A percentile compares a stretch with the other conserved stretches of the same genome.
These are phyloP conservation scores for Aurifilum marmelostoma DNA, from an alignment of 2,329 filamentous ascomycete genomes.

Conservation along the genomic window DNA sequence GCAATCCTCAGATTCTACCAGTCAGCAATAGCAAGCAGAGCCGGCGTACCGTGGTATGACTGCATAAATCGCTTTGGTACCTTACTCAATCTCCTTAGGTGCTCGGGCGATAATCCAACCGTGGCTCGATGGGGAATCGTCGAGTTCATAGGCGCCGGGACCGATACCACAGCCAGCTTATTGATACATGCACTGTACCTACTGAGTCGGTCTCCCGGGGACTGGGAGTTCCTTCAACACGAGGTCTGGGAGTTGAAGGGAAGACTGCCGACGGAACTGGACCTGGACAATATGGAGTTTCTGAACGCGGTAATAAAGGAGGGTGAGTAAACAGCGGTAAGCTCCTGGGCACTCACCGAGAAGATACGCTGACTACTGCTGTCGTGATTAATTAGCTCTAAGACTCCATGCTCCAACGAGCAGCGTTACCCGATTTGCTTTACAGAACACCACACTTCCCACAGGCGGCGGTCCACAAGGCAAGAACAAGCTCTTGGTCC, in stretches of 20 bases:
- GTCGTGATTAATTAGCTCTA: not conserved
- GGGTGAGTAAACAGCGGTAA: not conserved
- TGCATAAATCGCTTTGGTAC: not conserved
- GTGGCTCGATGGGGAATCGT: not conserved
- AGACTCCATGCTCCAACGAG: not conserved
- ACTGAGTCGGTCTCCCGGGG: not conserved
- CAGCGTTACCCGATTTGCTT: not conserved
- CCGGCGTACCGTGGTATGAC: not conserved
- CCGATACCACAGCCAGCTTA: not conserved
- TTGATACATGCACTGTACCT: not conserved
- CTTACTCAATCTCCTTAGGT: not conserved
- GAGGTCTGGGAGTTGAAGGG: not conserved
- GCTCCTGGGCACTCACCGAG: not conserved
- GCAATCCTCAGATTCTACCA: not conserved
- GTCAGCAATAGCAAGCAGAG: not conserved
- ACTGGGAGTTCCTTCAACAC: not conserved
- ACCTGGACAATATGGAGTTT: not conserved
- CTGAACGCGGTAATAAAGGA: not conserved
- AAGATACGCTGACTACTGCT: not conserved
- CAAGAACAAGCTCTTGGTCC: too few relatives aligned
- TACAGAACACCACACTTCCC: too few relatives aligned
- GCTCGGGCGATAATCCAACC: not conserved
- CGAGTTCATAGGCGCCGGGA: not conserved
- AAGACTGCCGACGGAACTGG: not conserved
- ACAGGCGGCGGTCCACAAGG: too few relatives aligned